Evolutionary conservation across 305 asterid species (phyloP).

Genomic region (Fraxinus baroniana): DNA sequence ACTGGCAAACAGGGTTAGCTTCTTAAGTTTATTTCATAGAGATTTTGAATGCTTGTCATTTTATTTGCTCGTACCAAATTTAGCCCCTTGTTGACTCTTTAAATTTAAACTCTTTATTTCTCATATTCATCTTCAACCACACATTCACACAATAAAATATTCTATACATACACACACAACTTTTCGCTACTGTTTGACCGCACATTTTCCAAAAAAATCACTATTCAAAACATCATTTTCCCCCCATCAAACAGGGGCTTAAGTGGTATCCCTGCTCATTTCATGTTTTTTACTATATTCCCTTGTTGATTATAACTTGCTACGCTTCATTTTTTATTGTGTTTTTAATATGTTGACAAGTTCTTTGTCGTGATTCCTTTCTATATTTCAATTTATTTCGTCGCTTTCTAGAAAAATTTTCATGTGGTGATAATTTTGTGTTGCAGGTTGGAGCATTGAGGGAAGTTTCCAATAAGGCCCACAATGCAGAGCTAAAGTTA

Average conservation of each 20-base stretch:
- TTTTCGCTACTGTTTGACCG: neutral
- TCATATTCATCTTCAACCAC: neutral
- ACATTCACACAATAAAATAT: neutral
- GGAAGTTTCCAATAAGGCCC: constrained; percentile 53
- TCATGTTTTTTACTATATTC: constrained; percentile 4
- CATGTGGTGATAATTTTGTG: constrained; percentile 10
- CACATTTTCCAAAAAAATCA: neutral
- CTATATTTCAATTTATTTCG: constrained; percentile 5
- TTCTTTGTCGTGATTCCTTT: neutral
- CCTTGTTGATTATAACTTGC: constrained; percentile 16
- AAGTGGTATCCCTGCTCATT: neutral
- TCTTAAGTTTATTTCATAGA: neutral
- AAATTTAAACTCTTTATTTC: no score
- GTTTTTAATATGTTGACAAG: constrained; percentile 8
- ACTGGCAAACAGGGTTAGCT: neutral
- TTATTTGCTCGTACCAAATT: neutral
- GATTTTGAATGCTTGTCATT: neutral
- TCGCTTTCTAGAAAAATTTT: constrained; percentile 4
- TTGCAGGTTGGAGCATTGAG: constrained; percentile 68
- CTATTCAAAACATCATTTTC: neutral
- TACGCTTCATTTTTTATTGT: neutral
- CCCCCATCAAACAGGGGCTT: neutral
- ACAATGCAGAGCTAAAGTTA: constrained; percentile 61
- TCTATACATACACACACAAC: neutral
- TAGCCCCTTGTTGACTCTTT: neutral